A percentile compares a stretch with the other conserved stretches of the same genome.
Evolutionary conservation across 768 basidiomycete genomes (phyloP).

Genomic region (Russula virescens): DNA sequence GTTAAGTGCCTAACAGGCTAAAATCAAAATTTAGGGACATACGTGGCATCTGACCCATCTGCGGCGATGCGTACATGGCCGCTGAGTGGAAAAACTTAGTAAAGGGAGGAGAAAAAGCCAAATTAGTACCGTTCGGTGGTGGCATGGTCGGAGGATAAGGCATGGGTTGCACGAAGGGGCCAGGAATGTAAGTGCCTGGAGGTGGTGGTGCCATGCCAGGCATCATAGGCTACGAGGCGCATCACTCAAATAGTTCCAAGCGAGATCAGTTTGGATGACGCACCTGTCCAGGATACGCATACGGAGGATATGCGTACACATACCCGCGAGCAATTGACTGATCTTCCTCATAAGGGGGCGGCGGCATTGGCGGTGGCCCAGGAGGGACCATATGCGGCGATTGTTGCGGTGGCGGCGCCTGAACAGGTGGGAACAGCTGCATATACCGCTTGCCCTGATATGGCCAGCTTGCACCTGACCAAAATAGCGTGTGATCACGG

Average conservation of each 20-base stretch:
- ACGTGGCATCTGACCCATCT: slow-evolving; percentile 88
- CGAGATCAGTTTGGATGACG: slow-evolving; percentile 26
- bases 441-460: slow-evolving; percentile 86
- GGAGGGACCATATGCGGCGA: slow-evolving; percentile 62
- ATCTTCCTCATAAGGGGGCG: slow-evolving; percentile 78
- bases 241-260: slow-evolving; percentile 7
- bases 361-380: slow-evolving; percentile 63
- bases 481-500: not conserved
- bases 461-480: slow-evolving; percentile 71
- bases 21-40: slow-evolving; percentile 31
- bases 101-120: slow-evolving; percentile 3
- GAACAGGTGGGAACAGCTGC: slow-evolving; percentile 63
- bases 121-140: slow-evolving; percentile 51
- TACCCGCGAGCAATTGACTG: slow-evolving; percentile 52
- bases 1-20: not conserved
- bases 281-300: slow-evolving; percentile 73
- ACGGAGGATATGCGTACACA: slow-evolving; percentile 70
- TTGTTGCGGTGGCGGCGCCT: slow-evolving; percentile 56
- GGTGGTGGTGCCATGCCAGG: slow-evolving; percentile 78
- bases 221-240: slow-evolving; percentile 62
- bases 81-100: slow-evolving; percentile 16
- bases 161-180: slow-evolving; percentile 82
- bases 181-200: slow-evolving; percentile 72
- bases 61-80: slow-evolving; percentile 80
- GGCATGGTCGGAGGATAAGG: slow-evolving; percentile 76